Conservation (phyloP, 495 filamentous ascomycete species). For the Parathielavia appendiculata region DNA sequence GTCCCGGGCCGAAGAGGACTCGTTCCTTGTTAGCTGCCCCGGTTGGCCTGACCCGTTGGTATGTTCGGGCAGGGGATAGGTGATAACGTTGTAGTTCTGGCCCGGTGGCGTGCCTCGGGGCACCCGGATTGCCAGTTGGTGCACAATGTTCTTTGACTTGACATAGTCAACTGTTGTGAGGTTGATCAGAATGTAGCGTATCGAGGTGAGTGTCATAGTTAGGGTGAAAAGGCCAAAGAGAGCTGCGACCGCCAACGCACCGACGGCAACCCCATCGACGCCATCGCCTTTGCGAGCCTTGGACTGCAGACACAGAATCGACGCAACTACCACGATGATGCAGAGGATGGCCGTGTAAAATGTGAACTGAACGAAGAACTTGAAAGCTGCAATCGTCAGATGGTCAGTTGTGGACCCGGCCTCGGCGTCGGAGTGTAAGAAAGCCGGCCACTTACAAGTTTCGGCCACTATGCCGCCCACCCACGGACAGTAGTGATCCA, state of each 20-base stretch:
- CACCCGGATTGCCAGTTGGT: slow-evolving; percentile 72
- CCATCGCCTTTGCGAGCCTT: slow-evolving; percentile 21
- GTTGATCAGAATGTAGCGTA: slow-evolving; percentile 64
- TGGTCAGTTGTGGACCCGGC: slow-evolving; percentile 1
- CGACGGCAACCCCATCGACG: slow-evolving; percentile 38
- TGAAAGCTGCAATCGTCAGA: slow-evolving; percentile 51
- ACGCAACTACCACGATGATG: slow-evolving; percentile 51
- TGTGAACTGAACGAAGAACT: slow-evolving; percentile 85
- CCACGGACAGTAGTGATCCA: slow-evolving; percentile 97
- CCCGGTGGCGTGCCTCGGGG: slow-evolving; percentile 45
- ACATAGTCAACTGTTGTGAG: slow-evolving; percentile 79
- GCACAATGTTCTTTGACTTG: slow-evolving; percentile 53
- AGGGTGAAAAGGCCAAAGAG: slow-evolving; percentile 72
- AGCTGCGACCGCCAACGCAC: slow-evolving; percentile 38
- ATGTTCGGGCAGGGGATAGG: slow-evolving; percentile 36
- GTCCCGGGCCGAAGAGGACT: slow-evolving; percentile 31
- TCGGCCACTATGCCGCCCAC: slow-evolving; percentile 86
- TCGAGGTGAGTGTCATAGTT: slow-evolving; percentile 65
- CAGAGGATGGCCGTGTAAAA: slow-evolving; percentile 66
- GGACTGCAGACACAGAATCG: slow-evolving; percentile 32
- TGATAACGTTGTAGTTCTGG: slow-evolving; percentile 37
- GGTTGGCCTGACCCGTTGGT: slow-evolving; percentile 12
- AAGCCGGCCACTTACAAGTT: slow-evolving; percentile 42
- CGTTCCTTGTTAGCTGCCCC: slow-evolving; percentile 4
- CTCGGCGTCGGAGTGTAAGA: background rate